Base-by-base conservation (phyloP, 345 rosid genomes). In the Lepidium aucheri region DNA sequence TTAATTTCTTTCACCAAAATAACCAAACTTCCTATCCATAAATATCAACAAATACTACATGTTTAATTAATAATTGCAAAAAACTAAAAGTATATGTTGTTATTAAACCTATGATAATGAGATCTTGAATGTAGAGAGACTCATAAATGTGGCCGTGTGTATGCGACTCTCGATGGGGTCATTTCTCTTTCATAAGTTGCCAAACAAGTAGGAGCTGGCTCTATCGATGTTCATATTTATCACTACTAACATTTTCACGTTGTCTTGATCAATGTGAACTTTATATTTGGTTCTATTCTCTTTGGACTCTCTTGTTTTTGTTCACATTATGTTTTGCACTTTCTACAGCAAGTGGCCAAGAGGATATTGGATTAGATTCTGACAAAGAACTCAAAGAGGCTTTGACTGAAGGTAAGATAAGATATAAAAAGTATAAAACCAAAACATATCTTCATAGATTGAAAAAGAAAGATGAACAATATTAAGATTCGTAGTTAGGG, bases 131-230 rank as follows among this genome's bases (percentile, higher is more conserved):
- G 56, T 44, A 7, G 39, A 62, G 16, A 26, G 24, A 28, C 32
- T 56, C 76, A 56, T 72, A 47, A 71, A 71, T 63, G 64, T 40
- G 75, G 52, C 53, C 65, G 65, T 72, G 76, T 65, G 71, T 64
- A 50, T 36, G 71, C 72, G 20, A 52, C 40, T 65, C 49, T 65
- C 54, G 61, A 73, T n/a, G 61, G 60, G 60, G 66, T 72, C 53
- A 12, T 20, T 6, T 50, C 46, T 53, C 16, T n/a, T 39, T 55
- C 34, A 40, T 40, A 20, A 56, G 60, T 54, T 72, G 70, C 59
- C 76, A 64, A 55, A 55, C 57, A 71, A 39, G 60, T 56, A 72
- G 76, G 65, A 47, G 38, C 22, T 16, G 44, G 55, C 36, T 39
- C 20, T 30, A 54, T 22, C 39, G 24, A 32, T 16, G 67, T 72